phyloP scores from a whole-genome alignment of 805 yeast genomes.

The Ogataea zsoltii region DNA sequence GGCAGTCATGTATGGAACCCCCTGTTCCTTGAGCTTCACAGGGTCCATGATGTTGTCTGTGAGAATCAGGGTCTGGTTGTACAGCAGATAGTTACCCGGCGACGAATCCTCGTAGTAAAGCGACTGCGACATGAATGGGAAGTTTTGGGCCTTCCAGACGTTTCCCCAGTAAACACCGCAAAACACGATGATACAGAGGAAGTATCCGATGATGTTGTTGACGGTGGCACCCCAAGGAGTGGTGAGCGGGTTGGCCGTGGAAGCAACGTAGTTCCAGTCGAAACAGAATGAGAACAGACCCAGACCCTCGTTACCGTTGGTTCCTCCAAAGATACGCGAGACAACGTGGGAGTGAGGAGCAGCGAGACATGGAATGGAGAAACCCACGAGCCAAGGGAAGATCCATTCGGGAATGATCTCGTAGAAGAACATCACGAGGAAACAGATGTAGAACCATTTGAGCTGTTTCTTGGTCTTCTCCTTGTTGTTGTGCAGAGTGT shows the following conservation, averaged over 20 bases:
- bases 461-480: conserved; percentile 24
- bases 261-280: conserved; percentile 36
- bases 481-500: conserved; percentile 28
- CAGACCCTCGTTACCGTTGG: conserved; percentile 36
- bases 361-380: conserved; percentile 33
- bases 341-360: conserved; percentile 30
- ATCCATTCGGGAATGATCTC: conserved; percentile 37
- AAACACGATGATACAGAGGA: conserved; percentile 29
- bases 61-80: conserved; percentile 32
- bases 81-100: conserved; percentile 27
- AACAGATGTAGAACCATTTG: conserved; percentile 26
- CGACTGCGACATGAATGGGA: conserved; percentile 37
- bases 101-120: conserved; percentile 29
- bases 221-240: conserved; percentile 31
- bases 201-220: conserved; percentile 32
- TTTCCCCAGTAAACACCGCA: conserved; percentile 35
- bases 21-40: conserved; percentile 27
- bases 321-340: conserved; percentile 35
- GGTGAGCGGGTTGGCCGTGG: conserved; percentile 32
- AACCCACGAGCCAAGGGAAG: conserved; percentile 31
- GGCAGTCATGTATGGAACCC: conserved; percentile 34
- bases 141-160: conserved; percentile 34
- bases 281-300: conserved; percentile 33
- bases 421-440: conserved; percentile 27
- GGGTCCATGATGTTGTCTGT: conserved; percentile 26